Evolutionary conservation across 371 early-diverging fungal genomes (phyloP), one percentile per base, ranked within the genome.

Genomic region (Zancudomyces culisetae): DNA sequence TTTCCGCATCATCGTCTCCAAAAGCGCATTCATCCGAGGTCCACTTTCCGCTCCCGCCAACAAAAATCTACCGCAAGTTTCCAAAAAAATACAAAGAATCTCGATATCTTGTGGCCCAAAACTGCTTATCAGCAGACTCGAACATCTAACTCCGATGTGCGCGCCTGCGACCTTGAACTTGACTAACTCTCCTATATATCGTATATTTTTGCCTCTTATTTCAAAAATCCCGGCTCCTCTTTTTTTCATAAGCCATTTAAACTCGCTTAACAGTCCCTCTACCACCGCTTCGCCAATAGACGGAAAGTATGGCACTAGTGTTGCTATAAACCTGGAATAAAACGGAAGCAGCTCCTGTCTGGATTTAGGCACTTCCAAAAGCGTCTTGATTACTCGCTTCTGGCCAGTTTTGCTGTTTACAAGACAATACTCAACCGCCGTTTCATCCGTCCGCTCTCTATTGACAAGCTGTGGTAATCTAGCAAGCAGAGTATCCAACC

Each of bases 371-470:
- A 94, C 86, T 28, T 74, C 77, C 0, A 83, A 54, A 19, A 98
- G 64, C 0, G 79, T 71, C 55, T 78, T 76, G 15, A 83, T 71
- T 2, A 96, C 70, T 42, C 76, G 72, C n/a, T 77, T 81, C 29
- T 91, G 75, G 19, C 82, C 74, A 19, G 68, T 63, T 55, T 87
- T 89, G 43, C 75, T 79, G 66, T 91, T 93, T 19, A 87, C 59
- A 60, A 78, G 90, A 60, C 91, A 90, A 66, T 94, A 93, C 42
- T 94, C 89, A 15, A 92, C 81, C 0, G 96, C 93, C 1, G 82
- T 68, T 57, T 83, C 76, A 66, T 98, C 95, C 30, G 89, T 83
- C 57, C 79, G 61, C 35, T 86, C 89, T 3, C 85, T 77, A 57
- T 85, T 91, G 49, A 78, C 73, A 51, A 87, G 70, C 12, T 70